Conservation (phyloP, 1,284 basidiomycete genomes). For the Leccinum pachyderme region DNA sequence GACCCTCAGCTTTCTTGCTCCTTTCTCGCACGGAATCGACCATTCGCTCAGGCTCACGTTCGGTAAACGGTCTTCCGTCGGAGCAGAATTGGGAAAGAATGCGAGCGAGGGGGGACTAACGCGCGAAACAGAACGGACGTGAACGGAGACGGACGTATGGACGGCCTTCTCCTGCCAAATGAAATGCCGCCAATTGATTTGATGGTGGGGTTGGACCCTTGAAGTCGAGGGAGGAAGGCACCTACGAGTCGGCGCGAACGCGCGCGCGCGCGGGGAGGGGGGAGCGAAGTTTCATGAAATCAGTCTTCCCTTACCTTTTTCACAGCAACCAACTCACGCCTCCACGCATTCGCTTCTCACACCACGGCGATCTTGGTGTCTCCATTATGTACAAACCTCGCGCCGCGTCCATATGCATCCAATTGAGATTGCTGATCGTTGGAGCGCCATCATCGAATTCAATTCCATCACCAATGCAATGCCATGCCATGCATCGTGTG, state of each 20-base stretch:
- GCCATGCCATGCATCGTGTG: background rate
- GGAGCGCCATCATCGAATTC: background rate
- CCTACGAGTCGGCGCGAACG: background rate
- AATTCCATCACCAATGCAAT: background rate
- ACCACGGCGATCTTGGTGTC: slow-evolving; percentile 19
- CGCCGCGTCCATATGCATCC: background rate
- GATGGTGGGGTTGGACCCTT: background rate
- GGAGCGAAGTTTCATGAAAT: slow-evolving; percentile 10
- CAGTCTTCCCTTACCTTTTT: background rate
- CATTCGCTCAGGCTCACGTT: background rate
- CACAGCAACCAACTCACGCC: background rate
- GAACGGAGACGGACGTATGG: background rate
- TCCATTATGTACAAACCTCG: slow-evolving; percentile 19
- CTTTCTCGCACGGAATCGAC: background rate
- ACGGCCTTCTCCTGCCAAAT: slow-evolving; percentile 11
- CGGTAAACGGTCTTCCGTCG: background rate
- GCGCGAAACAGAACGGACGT: background rate
- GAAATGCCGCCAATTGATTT: background rate
- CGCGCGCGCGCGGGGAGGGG: background rate
- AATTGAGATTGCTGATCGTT: background rate
- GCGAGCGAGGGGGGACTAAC: slow-evolving; percentile 5
- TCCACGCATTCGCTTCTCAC: slow-evolving; percentile 23
- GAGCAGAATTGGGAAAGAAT: slow-evolving; percentile 9
- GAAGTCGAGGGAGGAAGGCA: background rate
- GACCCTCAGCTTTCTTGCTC: background rate